Conservation (phyloP, 305 asterid species). For the Plantago lanceolata region DNA sequence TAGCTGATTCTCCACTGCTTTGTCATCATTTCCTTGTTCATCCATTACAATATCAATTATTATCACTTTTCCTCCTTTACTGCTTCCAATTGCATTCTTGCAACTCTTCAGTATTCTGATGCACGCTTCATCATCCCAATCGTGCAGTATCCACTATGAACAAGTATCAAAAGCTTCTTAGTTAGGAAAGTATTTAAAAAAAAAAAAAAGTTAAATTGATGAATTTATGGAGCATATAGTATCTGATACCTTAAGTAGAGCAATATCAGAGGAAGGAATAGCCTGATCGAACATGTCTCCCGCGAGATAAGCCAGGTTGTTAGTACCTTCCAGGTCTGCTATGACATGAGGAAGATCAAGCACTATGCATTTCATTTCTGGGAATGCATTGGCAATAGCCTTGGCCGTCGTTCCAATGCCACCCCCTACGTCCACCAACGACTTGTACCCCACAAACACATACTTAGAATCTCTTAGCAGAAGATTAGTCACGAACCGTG, state of each 20-base stretch:
- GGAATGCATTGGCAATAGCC: conserved; percentile 26
- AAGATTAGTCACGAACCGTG: conserved; percentile 22
- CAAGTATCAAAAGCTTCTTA: too few species aligned
- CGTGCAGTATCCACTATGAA: conserved; percentile 52
- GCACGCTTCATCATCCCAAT: conserved; percentile 41
- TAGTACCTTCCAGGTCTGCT: conserved; percentile 22
- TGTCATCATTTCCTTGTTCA: not conserved
- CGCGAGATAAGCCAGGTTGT: conserved; percentile 29
- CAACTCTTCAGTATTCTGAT: conserved; percentile 41
- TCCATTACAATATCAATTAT: conserved; percentile 34
- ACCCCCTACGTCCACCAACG: conserved; percentile 38
- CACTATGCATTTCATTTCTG: conserved; percentile 27
- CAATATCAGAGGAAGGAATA: not conserved
- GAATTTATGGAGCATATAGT: too few species aligned
- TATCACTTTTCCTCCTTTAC: conserved; percentile 36
- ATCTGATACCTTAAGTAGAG: not conserved
- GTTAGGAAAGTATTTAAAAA: too few species aligned
- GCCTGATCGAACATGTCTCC: conserved; percentile 52
- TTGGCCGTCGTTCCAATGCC: conserved; percentile 31
- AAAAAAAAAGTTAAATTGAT: too few species aligned
- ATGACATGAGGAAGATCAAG: conserved; percentile 39
- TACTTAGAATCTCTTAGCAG: conserved; percentile 13
- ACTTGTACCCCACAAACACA: conserved; percentile 30
- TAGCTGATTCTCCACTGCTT: conserved; percentile 30
- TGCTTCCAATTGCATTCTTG: conserved; percentile 35